A percentile compares a stretch with the other conserved stretches of the same genome.
Evolutionary conservation across 1,139 yeast species (phyloP).

Genomic region (Sugiyamaella novakii): DNA sequence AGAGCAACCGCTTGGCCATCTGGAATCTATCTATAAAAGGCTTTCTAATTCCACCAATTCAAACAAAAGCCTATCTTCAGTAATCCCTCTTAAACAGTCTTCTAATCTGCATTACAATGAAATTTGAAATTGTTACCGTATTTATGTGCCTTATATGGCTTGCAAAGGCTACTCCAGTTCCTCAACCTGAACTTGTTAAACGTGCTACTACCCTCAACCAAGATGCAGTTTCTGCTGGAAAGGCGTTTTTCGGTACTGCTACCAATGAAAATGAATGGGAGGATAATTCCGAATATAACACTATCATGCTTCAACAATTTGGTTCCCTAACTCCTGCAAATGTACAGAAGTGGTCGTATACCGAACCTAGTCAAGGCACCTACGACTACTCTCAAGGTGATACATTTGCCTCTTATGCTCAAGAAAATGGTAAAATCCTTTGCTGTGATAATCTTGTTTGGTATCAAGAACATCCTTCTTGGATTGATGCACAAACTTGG

Average conservation of each 20-base stretch:
- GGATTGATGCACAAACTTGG: slow-evolving; percentile 12
- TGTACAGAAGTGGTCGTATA: slow-evolving; percentile 17
- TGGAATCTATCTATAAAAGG: no score
- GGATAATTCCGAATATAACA: slow-evolving; percentile 1
- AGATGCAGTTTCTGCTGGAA: slow-evolving; percentile 12
- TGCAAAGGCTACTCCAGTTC: slow-evolving; percentile 5
- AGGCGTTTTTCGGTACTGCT: slow-evolving; percentile 20
- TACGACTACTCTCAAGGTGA: slow-evolving; percentile 19
- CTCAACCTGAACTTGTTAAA: not conserved
- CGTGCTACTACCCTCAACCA: slow-evolving; percentile 5
- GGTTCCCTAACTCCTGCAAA: slow-evolving; percentile 20
- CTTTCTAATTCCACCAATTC: no score
- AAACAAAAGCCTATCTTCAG: no score
- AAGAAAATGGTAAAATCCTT: slow-evolving; percentile 14
- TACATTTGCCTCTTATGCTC: slow-evolving; percentile 18
- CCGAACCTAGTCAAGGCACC: slow-evolving; percentile 17
- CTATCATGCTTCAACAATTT: slow-evolving; percentile 15
- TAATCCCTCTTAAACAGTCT: no score
- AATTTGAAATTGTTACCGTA: slow-evolving; percentile 4
- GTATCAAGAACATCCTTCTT: slow-evolving; percentile 17
- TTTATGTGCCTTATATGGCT: slow-evolving; percentile 1
- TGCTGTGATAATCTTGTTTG: slow-evolving; percentile 20
- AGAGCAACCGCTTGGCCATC: no score
- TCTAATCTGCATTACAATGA: slow-evolving; percentile 3
- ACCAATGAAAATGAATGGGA: slow-evolving; percentile 11